Conservation (phyloP, 106 monocot species). For the Agapanthus africanus region DNA sequence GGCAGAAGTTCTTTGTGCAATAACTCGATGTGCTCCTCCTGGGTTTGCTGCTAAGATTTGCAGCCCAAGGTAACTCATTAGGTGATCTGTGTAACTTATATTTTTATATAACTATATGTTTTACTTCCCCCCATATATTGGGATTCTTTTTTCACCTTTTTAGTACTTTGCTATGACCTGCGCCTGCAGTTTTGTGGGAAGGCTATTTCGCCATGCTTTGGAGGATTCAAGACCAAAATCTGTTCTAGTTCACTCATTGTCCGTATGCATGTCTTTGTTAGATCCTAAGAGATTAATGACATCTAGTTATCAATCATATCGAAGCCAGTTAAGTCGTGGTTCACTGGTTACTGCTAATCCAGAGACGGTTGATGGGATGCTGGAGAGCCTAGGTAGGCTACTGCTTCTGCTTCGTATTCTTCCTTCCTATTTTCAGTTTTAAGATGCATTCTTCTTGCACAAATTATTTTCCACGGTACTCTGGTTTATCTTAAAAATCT, state of each 20-base stretch:
- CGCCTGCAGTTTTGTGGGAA: conserved; percentile 78
- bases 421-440: background rate
- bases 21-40: conserved; percentile 66
- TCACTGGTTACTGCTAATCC: conserved; percentile 56
- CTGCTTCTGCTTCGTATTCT: too few species aligned
- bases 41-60: conserved; percentile 58
- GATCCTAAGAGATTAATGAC: conserved; percentile 72
- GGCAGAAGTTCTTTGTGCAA: conserved; percentile 63
- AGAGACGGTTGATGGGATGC: conserved; percentile 72
- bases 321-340: conserved; percentile 66
- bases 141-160: too few species aligned
- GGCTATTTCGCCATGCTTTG: conserved; percentile 66
- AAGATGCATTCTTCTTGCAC: too few species aligned
- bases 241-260: conserved; percentile 73
- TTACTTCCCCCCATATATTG: too few species aligned
- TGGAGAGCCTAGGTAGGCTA: conserved; percentile 52
- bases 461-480: too few species aligned
- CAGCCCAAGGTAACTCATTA: conserved; percentile 46
- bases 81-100: too few species aligned
- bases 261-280: conserved; percentile 80
- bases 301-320: conserved; percentile 54
- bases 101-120: too few species aligned
- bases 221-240: conserved; percentile 76
- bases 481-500: too few species aligned
- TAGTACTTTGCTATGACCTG: too few species aligned